Base-by-base conservation (phyloP, 495 filamentous ascomycete species). In the Penicillium canescens region DNA sequence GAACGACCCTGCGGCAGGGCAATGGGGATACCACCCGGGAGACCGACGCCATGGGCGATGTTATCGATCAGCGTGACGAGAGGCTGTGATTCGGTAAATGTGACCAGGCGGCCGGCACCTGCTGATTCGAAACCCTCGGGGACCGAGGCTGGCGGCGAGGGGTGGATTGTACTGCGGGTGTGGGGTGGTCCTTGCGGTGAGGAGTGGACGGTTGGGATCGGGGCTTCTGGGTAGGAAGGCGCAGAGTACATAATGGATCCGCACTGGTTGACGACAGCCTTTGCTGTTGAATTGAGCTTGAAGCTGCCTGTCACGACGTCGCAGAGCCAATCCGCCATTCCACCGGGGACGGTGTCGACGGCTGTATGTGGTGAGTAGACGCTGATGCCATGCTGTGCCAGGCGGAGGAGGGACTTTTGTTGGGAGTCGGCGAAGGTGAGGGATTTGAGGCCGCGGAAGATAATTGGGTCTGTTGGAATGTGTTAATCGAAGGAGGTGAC, bases 341-440 rank as follows among this genome's bases (percentile, higher is more conserved):
- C 94, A 13, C 86, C 88, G 6, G 86, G 84, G 0, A 89, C 89
- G 23, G 92, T 91, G 73, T 98, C 94, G 46, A 97, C 83, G 3
- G 94, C 92, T 1, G 93, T 98, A 65, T 98, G 94, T 0, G 94
- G 94, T 46, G 86, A 91, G 75, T 98, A 98, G 53, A 98, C 91
- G 60, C 90, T 92, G 58, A 97, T 92, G 14, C 95, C 92, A 73
- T 89, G 84, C 37, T 88, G 86, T n/a, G 86, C 87, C 3, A 98
- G 79, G 42, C 87, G 82, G 6, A 98, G 78, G 42, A 98, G 81
- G 20, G 86, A 87, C 52, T 86, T 82, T 72, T 98, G 95, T 62
- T 96, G 94, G 10, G 90, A 76, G 69, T 98, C 87, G 54, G 79
- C 79, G 16, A 92, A 80, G 33, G 89, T 96, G 65, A 98, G 73